phyloP scores from a whole-genome alignment of 257 asterid genomes.

The Nicotiana sylvestris region DNA sequence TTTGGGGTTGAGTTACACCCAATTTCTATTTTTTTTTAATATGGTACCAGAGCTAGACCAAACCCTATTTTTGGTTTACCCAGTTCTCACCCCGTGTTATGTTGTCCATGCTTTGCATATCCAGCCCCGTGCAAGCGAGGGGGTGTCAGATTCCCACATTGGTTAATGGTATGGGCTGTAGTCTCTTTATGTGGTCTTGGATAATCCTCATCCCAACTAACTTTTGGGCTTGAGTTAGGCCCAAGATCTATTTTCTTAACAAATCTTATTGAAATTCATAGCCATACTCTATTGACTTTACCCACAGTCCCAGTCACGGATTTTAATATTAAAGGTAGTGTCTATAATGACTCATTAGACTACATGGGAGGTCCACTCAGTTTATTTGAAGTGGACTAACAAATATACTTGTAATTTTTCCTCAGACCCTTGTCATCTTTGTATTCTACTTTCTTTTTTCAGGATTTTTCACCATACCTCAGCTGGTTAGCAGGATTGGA shows the following conservation, averaged over 20 bases:
- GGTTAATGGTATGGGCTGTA: neutral
- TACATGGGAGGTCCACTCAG: neutral
- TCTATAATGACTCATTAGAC: neutral
- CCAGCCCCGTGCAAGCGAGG: neutral
- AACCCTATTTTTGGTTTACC: neutral
- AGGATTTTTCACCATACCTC: constrained; percentile 97
- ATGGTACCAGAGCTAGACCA: neutral
- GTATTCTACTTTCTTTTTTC: constrained; percentile 15
- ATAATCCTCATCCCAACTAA: neutral
- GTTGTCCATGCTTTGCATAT: neutral
- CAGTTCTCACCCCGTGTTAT: neutral
- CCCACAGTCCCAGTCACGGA: neutral
- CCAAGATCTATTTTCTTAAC: neutral
- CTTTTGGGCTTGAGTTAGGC: neutral
- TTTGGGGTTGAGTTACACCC: neutral
- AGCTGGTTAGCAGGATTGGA: constrained; percentile 96
- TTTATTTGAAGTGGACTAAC: neutral
- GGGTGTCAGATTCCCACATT: neutral
- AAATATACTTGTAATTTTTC: neutral
- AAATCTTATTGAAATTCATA: neutral
- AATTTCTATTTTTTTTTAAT: neutral
- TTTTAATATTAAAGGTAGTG: neutral
- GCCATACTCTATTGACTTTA: neutral
- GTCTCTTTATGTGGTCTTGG: neutral
- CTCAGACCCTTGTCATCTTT: neutral